Conservation (phyloP, 345 rosid genomes). For the Eucalyptus virginea region DNA sequence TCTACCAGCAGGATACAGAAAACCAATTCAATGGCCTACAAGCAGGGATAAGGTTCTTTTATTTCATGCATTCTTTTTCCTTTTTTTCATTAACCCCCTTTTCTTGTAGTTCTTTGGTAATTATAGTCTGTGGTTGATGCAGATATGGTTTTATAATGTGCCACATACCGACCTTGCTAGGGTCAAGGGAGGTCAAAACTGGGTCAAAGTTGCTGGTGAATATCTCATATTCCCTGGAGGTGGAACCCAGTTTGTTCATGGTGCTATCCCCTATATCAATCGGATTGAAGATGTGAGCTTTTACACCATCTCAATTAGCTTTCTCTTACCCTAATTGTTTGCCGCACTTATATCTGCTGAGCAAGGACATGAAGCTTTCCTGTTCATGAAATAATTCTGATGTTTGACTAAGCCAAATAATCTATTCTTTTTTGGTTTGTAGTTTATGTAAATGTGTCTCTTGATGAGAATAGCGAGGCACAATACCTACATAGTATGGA, state of each 20-base stretch:
- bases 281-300: background rate
- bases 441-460: background rate
- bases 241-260: conserved; percentile 10
- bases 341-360: background rate
- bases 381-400: background rate
- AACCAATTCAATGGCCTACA: background rate
- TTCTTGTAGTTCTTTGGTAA: background rate
- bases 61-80: background rate
- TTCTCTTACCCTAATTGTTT: background rate
- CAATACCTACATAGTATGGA: background rate
- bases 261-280: conserved; percentile 3
- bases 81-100: background rate
- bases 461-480: background rate
- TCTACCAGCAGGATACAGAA: conserved; percentile 22
- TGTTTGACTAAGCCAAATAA: background rate
- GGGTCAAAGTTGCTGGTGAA: conserved; percentile 14
- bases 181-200: conserved; percentile 9
- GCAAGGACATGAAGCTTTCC: background rate
- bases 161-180: conserved; percentile 9
- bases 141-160: conserved; percentile 13
- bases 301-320: background rate
- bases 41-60: conserved; percentile 6
- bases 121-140: background rate
- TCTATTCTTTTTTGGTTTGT: background rate
- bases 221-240: conserved; percentile 13